These are phyloP conservation scores for Blastobotrys buckinghamii DNA, from an alignment of 1,139 yeast species.

Conservation along the genomic window DNA sequence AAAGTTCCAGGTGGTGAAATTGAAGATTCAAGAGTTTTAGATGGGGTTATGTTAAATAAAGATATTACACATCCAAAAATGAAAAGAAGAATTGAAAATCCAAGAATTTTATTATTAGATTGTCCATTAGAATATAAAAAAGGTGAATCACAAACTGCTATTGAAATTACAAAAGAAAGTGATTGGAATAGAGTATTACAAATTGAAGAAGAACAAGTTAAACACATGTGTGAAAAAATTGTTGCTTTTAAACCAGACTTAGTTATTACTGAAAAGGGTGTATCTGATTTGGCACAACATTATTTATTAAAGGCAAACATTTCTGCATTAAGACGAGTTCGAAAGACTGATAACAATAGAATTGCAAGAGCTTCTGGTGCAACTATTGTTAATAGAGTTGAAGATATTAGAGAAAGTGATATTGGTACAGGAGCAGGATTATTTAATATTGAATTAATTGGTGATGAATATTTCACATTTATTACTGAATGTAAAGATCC, in stretches of 20 bases:
- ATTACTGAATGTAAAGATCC: constrained; percentile 78
- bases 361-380: constrained; percentile 98
- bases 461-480: constrained; percentile 94
- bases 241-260: constrained; percentile 85
- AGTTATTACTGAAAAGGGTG: constrained; percentile 97
- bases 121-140: constrained; percentile 98
- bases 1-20: constrained; percentile 97
- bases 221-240: constrained; percentile 76
- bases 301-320: constrained; percentile 90
- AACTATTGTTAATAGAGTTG: constrained; percentile 90
- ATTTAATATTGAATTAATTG: constrained; percentile 90
- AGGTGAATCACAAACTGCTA: constrained; percentile 98
- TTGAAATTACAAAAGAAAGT: constrained; percentile 92
- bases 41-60: constrained; percentile 90
- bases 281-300: constrained; percentile 96
- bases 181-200: constrained; percentile 96
- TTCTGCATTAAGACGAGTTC: constrained; percentile 88
- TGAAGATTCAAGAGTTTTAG: constrained; percentile 85
- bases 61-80: constrained; percentile 98
- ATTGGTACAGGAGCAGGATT: constrained; percentile 85
- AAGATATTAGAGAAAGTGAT: constrained; percentile 86
- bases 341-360: constrained; percentile 94
- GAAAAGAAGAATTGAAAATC: constrained; percentile 84
- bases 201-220: constrained; percentile 97
- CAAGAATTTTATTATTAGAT: constrained; percentile 81